Conservation (phyloP, 306 rosid genomes). For the Glycine tomentella region DNA sequence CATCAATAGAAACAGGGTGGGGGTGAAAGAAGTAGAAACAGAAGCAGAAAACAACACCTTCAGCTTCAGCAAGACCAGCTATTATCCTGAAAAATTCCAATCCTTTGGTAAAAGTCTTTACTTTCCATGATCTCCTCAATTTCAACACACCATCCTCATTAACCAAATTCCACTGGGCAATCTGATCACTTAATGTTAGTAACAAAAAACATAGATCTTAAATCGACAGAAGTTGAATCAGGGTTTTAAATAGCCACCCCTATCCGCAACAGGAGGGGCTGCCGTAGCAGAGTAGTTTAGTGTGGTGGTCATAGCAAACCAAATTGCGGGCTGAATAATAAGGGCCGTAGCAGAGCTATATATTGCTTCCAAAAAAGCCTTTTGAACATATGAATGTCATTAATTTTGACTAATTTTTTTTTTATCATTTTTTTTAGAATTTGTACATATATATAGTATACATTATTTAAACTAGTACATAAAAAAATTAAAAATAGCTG, state of each 20-base stretch:
- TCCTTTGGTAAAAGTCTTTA: conserved; percentile 83
- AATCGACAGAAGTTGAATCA: conserved; percentile 1
- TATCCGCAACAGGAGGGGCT: background rate
- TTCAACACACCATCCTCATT: conserved; percentile 67
- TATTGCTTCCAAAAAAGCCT: no score
- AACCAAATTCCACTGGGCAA: conserved; percentile 74
- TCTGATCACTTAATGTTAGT: conserved; percentile 51
- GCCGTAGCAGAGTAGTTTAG: no score
- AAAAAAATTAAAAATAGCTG: no score
- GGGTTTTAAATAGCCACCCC: background rate
- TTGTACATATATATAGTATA: background rate
- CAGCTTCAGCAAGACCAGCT: conserved; percentile 87
- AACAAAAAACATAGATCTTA: background rate
- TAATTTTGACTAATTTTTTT: background rate
- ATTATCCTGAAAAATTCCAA: conserved; percentile 72
- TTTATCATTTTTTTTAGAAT: background rate
- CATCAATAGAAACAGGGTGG: background rate
- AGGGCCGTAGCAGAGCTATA: no score
- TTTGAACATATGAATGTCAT: background rate
- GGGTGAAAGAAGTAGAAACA: background rate
- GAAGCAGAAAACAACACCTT: conserved; percentile 50
- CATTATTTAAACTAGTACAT: no score
- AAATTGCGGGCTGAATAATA: no score
- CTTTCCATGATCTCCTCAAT: conserved; percentile 74
- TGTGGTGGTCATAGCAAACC: no score